Percentiles rank a stretch among this genome's conserved stretches.
These are phyloP conservation scores for Eragrostis tef DNA, from an alignment of 202 grass and related monocot genomes.

Conservation along the genomic window DNA sequence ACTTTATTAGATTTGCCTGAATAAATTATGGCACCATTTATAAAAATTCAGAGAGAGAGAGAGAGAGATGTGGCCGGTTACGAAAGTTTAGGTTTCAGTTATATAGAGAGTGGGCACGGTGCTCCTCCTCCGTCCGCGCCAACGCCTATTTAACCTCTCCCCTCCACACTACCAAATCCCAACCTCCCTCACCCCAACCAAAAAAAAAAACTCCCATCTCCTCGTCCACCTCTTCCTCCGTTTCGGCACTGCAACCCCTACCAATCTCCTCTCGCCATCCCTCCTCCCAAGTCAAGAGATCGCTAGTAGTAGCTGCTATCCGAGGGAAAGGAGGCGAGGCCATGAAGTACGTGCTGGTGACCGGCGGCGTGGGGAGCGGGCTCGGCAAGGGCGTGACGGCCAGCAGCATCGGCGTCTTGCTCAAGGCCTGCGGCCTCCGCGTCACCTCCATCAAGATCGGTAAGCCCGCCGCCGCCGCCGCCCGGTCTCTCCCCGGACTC, in stretches of 20 bases:
- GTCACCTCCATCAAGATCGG: constrained; percentile 98
- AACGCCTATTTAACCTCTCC: constrained; percentile 49
- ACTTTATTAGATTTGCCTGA: neutral
- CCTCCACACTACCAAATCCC: constrained; percentile 21
- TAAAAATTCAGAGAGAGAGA: neutral
- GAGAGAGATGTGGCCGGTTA: neutral
- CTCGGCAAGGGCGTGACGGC: constrained; percentile 90
- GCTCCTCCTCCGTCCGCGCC: neutral
- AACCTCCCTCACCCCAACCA: constrained; percentile 9
- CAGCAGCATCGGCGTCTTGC: constrained; percentile 86
- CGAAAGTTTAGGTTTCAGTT: neutral
- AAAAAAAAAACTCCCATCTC: constrained; percentile 19
- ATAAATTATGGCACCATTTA: neutral
- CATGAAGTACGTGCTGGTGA: constrained; percentile 94
- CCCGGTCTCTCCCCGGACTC: neutral
- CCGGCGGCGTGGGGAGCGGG: constrained; percentile 84
- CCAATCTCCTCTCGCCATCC: neutral
- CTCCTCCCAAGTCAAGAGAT: neutral
- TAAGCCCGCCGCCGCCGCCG: constrained; percentile 36
- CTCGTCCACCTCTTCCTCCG: neutral
- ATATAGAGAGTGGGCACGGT: neutral
- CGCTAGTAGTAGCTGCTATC: neutral
- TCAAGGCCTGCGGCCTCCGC: constrained; percentile 85
- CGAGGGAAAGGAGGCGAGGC: neutral
- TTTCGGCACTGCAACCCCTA: neutral